phyloP scores from a whole-genome alignment of 306 rosid genomes.

The Rosa multiflora region DNA sequence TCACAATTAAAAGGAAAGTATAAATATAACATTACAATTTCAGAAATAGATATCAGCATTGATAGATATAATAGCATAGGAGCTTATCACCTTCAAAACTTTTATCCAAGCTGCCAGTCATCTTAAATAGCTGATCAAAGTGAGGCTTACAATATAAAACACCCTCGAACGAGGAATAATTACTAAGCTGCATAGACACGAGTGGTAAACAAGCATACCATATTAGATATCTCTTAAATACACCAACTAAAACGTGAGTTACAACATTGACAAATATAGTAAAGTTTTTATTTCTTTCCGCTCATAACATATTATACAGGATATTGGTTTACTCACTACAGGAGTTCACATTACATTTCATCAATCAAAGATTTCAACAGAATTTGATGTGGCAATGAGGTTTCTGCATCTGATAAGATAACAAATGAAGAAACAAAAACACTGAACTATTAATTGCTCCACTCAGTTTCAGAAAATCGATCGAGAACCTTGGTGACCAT shows the following conservation, averaged over 20 bases:
- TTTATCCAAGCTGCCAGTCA: conserved; percentile 53
- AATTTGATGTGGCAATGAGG: background rate
- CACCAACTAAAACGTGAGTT: background rate
- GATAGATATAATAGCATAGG: conserved; percentile 8
- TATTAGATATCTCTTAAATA: background rate
- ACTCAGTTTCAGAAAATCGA: background rate
- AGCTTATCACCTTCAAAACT: conserved; percentile 77
- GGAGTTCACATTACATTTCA: background rate
- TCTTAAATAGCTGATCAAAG: conserved; percentile 85
- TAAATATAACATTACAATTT: conserved; percentile 11
- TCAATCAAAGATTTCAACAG: background rate
- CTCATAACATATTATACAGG: background rate
- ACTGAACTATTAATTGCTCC: background rate
- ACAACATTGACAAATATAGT: background rate
- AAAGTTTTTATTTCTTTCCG: background rate
- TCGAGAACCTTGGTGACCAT: background rate
- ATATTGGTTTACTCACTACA: background rate
- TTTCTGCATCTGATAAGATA: background rate
- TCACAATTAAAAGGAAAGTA: conserved; percentile 1
- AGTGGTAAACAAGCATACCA: conserved; percentile 8
- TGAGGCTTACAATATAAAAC: conserved; percentile 94
- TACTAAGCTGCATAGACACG: conserved; percentile 63
- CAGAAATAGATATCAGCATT: background rate
- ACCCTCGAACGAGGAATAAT: conserved; percentile 85
- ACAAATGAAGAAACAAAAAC: background rate